A percentile compares a stretch with the other conserved stretches of the same genome.
Evolutionary conservation across 495 filamentous ascomycete species (phyloP).

Genomic region (Filosporella fistucella): DNA sequence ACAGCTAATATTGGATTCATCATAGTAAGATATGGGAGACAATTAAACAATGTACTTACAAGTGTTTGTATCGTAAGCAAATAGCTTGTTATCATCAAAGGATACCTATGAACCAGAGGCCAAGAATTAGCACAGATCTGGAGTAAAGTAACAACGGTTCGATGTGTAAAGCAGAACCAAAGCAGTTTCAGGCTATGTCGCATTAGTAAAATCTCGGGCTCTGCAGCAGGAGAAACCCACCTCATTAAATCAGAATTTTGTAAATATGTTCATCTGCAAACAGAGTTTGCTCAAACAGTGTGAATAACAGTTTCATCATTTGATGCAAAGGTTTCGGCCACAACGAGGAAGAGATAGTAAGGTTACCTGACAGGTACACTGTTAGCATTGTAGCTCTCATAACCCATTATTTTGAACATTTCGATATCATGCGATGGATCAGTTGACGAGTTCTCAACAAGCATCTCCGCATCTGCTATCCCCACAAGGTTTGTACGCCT

Average conservation of each 20-base stretch:
- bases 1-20: conserved; percentile 76
- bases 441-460: conserved; percentile 99
- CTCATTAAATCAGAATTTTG: conserved; percentile 99
- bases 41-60: conserved; percentile 9
- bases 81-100: background rate
- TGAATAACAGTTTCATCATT: conserved; percentile 87
- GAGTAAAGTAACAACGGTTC: background rate
- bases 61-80: background rate
- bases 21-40: conserved; percentile 37
- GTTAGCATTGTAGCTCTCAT: conserved; percentile 21
- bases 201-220: conserved; percentile 17
- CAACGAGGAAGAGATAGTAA: conserved; percentile 15
- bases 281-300: conserved; percentile 87
- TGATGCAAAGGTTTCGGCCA: conserved; percentile 27
- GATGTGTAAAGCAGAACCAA: conserved; percentile 8
- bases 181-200: conserved; percentile 22
- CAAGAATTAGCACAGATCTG: conserved; percentile 14
- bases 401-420: background rate
- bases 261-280: conserved; percentile 71
- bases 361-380: conserved; percentile 38
- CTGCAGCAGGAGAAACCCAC: conserved; percentile 40
- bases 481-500: conserved; percentile 87
- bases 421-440: conserved; percentile 51
- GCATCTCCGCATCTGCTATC: conserved; percentile 61
- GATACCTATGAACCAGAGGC: conserved; percentile 14